A percentile compares a stretch with the other conserved stretches of the same genome.
Evolutionary conservation across 176 grass and related monocot species (phyloP).

Genomic region (Phyllostachys edulis): DNA sequence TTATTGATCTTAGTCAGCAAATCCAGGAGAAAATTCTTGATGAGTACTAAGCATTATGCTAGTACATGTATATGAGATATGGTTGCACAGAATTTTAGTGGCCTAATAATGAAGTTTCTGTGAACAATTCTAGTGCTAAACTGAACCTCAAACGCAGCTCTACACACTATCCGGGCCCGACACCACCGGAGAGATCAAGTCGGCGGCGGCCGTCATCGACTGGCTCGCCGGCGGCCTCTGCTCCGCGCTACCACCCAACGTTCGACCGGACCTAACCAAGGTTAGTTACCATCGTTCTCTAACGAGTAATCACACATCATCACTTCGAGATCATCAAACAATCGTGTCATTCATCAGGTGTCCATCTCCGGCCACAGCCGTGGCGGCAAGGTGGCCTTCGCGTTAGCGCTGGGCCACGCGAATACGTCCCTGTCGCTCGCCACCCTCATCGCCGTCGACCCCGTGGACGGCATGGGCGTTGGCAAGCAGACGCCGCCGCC

Average conservation of each 20-base stretch:
- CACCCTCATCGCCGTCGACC: conserved; percentile 69
- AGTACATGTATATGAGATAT: neutral
- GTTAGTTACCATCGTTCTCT: neutral
- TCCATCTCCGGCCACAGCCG: conserved; percentile 81
- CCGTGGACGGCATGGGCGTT: conserved; percentile 75
- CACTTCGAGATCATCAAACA: neutral
- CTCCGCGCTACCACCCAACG: conserved; percentile 14
- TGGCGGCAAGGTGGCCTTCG: conserved; percentile 82
- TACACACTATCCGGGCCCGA: conserved; percentile 65
- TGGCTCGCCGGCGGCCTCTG: conserved; percentile 63
- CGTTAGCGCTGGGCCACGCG: conserved; percentile 48
- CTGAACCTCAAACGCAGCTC: conserved; percentile 31
- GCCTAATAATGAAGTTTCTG: neutral
- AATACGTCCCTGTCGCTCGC: conserved; percentile 40
- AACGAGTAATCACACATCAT: neutral
- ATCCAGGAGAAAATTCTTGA: neutral
- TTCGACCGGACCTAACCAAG: conserved; percentile 37
- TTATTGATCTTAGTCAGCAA: neutral
- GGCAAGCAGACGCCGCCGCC: conserved; percentile 67
- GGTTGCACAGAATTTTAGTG: neutral
- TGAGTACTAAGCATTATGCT: neutral
- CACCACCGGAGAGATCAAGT: conserved; percentile 61
- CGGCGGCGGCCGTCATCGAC: conserved; percentile 50
- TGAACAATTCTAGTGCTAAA: neutral
- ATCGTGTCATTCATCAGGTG: neutral